Percentiles rank a stretch among this genome's conserved stretches.
Evolutionary conservation across 78 protist species (phyloP).

Genomic region (Parvularia atlantis): DNA sequence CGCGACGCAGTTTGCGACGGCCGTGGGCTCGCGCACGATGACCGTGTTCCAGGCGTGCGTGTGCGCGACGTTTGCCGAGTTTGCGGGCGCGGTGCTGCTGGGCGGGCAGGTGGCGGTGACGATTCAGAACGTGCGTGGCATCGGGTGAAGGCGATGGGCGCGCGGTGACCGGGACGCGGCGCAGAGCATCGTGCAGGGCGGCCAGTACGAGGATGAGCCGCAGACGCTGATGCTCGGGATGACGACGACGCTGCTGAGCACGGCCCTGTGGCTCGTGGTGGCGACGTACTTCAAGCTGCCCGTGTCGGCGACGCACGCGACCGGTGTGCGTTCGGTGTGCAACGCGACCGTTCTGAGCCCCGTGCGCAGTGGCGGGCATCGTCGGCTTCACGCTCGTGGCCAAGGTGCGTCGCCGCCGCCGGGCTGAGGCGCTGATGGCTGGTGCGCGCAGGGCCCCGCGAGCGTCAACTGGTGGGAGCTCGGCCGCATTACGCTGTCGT

Average conservation of each 20-base stretch:
- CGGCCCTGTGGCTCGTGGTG: constrained; percentile 7
- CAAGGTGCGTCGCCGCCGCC: no score
- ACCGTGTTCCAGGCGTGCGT: constrained; percentile 1
- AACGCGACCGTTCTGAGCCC: no score
- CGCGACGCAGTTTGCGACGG: not conserved
- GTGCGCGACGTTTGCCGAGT: constrained; percentile 6
- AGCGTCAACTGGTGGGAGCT: not conserved
- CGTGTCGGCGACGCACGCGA: constrained; percentile 41
- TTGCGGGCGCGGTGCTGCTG: constrained; percentile 14
- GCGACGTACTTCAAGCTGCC: constrained; percentile 30
- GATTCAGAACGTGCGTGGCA: not conserved
- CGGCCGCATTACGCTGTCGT: constrained; percentile 5
- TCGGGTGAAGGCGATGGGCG: no score
- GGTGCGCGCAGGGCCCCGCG: not conserved
- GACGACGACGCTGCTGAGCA: no score
- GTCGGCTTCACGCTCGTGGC: no score
- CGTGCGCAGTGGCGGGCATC: no score
- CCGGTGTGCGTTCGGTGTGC: no score
- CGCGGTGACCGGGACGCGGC: no score
- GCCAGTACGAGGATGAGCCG: no score
- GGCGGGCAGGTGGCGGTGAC: constrained; percentile 21
- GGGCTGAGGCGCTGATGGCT: no score
- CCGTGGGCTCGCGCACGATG: constrained; percentile 9
- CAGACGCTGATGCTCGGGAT: no score
- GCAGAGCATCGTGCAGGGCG: no score